A percentile compares a stretch with the other conserved stretches of the same genome.
These are phyloP conservation scores for Limonium bicolor DNA, from an alignment of 148 eudicot species.

Conservation along the genomic window DNA sequence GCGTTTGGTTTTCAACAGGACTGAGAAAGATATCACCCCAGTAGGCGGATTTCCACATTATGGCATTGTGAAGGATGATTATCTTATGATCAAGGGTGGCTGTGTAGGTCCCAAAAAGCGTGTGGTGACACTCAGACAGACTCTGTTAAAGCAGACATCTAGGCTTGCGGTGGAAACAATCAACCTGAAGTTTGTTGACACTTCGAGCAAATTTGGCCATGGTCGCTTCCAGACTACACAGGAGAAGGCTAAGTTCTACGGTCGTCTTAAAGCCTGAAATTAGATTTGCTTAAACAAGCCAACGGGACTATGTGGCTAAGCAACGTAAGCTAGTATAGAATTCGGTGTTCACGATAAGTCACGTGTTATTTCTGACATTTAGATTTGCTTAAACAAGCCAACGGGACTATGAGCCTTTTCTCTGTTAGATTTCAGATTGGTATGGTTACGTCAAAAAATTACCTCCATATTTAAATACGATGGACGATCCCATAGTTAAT, in stretches of 20 bases:
- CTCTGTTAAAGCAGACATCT: conserved; percentile 68
- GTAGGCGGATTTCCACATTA: conserved; percentile 89
- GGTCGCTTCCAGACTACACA: conserved; percentile 75
- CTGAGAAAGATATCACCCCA: conserved; percentile 76
- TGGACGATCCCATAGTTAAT: too few species aligned
- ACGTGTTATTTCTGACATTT: too few species aligned
- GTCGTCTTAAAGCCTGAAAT: conserved; percentile 40
- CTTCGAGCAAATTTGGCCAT: conserved; percentile 85
- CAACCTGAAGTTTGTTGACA: conserved; percentile 67
- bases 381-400: too few species aligned
- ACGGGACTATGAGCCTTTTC: too few species aligned
- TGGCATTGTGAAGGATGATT: conserved; percentile 76
- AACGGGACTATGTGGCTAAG: too few species aligned
- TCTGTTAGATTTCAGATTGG: too few species aligned
- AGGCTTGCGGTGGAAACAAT: conserved; percentile 60
- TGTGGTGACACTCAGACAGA: conserved; percentile 63
- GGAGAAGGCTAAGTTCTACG: conserved; percentile 55
- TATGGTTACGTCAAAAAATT: too few species aligned
- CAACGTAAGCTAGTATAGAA: too few species aligned
- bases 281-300: too few species aligned
- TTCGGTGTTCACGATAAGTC: too few species aligned
- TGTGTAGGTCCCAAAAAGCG: conserved; percentile 77
- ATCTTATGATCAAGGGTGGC: conserved; percentile 64
- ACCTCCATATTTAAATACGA: too few species aligned
- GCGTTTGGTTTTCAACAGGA: too few species aligned